Conservation (phyloP, 805 yeast genomes). For the Tetrapisispora taiwanensis region DNA sequence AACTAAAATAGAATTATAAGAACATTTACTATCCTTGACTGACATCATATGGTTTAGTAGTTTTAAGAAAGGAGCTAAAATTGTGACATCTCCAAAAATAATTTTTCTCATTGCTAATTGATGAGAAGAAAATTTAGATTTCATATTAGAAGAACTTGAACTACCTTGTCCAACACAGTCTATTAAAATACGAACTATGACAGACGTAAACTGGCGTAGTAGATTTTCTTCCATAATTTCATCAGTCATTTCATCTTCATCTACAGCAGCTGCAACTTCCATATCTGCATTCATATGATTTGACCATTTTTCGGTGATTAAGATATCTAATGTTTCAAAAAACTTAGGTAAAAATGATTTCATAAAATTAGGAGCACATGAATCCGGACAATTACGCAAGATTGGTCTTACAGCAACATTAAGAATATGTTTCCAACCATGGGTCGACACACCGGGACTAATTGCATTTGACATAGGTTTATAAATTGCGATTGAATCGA, state of each 20-base stretch:
- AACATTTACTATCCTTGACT: conserved; percentile 84
- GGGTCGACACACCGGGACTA: conserved; percentile 74
- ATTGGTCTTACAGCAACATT: conserved; percentile 81
- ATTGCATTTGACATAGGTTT: conserved; percentile 43
- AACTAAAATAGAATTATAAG: conserved; percentile 79
- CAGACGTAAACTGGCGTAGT: conserved; percentile 85
- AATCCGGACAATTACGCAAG: conserved; percentile 78
- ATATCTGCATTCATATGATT: conserved; percentile 33
- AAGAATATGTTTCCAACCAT: conserved; percentile 95
- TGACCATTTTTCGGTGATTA: conserved; percentile 70
- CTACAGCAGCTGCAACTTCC: conserved; percentile 43
- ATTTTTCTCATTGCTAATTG: conserved; percentile 57
- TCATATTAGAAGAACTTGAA: conserved; percentile 27
- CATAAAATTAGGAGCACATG: conserved; percentile 59
- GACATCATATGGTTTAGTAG: conserved; percentile 66
- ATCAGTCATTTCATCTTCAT: conserved; percentile 80
- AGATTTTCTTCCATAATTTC: conserved; percentile 98
- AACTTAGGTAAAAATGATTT: conserved; percentile 67
- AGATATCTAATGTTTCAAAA: conserved; percentile 58
- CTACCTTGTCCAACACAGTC: conserved; percentile 80
- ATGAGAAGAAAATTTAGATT: conserved; percentile 37
- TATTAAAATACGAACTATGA: conserved; percentile 75
- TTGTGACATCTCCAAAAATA: conserved; percentile 51
- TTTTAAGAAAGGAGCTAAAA: conserved; percentile 69
- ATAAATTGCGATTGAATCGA: conserved; percentile 70